phyloP scores from a whole-genome alignment of 1,139 yeast genomes.

The Blastobotrys raffinosifermentans region DNA sequence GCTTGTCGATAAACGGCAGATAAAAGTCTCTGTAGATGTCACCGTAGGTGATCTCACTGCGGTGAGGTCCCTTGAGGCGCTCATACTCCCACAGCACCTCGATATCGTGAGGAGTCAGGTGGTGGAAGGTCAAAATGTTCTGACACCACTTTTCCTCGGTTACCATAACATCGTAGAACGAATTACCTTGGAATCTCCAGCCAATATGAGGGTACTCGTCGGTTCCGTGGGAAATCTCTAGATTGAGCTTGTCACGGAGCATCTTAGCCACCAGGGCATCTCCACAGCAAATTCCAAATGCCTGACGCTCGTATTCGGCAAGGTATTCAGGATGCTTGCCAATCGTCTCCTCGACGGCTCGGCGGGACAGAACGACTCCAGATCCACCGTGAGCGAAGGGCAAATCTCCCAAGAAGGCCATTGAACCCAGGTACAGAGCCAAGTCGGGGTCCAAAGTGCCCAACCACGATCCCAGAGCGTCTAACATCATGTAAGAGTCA shows the following conservation, averaged over 20 bases:
- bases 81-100: constrained; percentile 36
- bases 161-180: constrained; percentile 19
- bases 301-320: constrained; percentile 23
- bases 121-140: constrained; percentile 34
- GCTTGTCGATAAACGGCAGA: constrained; percentile 25
- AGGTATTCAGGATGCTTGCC: constrained; percentile 25
- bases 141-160: constrained; percentile 26
- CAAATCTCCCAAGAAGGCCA: constrained; percentile 18
- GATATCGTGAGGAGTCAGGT: constrained; percentile 29
- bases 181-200: constrained; percentile 10
- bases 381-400: constrained; percentile 38
- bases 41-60: constrained; percentile 19
- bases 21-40: constrained; percentile 31
- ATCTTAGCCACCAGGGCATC: constrained; percentile 31
- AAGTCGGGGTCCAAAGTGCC: constrained; percentile 21
- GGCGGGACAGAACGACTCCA: constrained; percentile 33
- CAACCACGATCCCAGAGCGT: constrained; percentile 26
- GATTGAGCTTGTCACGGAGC: constrained; percentile 18
- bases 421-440: constrained; percentile 30
- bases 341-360: constrained; percentile 24
- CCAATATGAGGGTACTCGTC: constrained; percentile 22
- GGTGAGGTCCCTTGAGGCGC: constrained; percentile 19
- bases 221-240: constrained; percentile 17
- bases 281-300: constrained; percentile 30
- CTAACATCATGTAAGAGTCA: constrained; percentile 31